Evolutionary conservation across 1,284 basidiomycete species (phyloP), one percentile per base, ranked within the genome.

Genomic region (Cryptococcus sp.): DNA sequence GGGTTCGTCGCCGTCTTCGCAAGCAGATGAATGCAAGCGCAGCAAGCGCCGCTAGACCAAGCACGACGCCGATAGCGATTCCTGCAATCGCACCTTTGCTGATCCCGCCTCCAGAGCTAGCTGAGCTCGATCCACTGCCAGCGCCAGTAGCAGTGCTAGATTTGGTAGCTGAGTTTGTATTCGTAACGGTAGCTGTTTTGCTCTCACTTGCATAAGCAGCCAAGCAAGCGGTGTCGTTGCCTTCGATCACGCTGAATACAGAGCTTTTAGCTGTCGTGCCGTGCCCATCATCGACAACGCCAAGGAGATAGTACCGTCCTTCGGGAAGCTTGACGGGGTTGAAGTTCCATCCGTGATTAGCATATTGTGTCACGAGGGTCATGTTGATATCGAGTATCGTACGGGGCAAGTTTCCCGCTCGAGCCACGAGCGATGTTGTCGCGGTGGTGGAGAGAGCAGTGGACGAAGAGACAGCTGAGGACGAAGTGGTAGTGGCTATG

Each of bases 81-180:
- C 75, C 75, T 1, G 66, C 75, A 34, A 77, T 74, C 6, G 70
- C 73, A 11, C 74, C 74, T 8, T 67, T 65, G 13, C 61, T 50
- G 15, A 72, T 23, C 6, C 65, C 64, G 22, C 50, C 38, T 26
- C 43, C 53, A 40, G 57, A 58, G 7, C 52, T 47, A n/a, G 47
- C 43, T 3, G 23, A n/a, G 11, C 3, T 29, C 46, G 16, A 50
- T 19, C 40, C 41, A 3, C 26, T 22, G 15, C 34, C 46, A 39
- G 52, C 52, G 15, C 38, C 52, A 13, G 44, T 49, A 20, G 52
- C 29, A 19, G 52, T 47, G 34, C 22, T 51, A 17, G 56, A 38
- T n/a, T 40, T 44, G 10, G 52, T 16, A 20, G 47, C 20, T 17
- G 51, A 23, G 26, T 55, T 50, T 3, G 46, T 26, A 13, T 25